phyloP scores from a whole-genome alignment of 192 early-diverging fungal genomes.

The Entomortierella beljakovae region DNA sequence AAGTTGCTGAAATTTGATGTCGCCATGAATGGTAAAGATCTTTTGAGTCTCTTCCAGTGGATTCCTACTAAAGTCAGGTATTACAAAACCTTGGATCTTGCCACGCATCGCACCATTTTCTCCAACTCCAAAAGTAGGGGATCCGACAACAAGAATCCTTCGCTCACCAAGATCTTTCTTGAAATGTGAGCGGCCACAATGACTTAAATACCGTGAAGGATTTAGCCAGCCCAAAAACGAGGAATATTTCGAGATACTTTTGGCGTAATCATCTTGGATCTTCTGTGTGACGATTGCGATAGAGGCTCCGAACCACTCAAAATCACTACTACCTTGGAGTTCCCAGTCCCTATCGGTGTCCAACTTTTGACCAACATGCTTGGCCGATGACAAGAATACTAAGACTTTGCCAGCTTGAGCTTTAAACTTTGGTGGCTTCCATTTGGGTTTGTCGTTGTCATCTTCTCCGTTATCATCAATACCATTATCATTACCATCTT shows the following conservation, averaged over 20 bases:
- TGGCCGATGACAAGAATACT: constrained; percentile 18
- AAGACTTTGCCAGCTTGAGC: constrained; percentile 34
- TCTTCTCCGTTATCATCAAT: background rate
- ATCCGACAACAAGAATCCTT: constrained; percentile 37
- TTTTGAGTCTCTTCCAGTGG: background rate
- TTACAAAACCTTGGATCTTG: constrained; percentile 63
- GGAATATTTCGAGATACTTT: background rate
- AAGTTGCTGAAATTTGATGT: constrained; percentile 52
- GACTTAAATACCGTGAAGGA: background rate
- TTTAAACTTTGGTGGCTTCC: background rate
- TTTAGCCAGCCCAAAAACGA: constrained; percentile 1
- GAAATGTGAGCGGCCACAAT: background rate
- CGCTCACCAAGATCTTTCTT: background rate
- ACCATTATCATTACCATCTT: background rate
- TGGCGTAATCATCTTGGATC: background rate
- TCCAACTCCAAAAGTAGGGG: constrained; percentile 33
- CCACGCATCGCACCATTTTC: constrained; percentile 55
- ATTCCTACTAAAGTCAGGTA: constrained; percentile 1
- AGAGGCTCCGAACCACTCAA: constrained; percentile 43
- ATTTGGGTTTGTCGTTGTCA: background rate
- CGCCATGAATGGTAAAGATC: constrained; percentile 49
- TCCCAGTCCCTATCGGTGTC: constrained; percentile 48
- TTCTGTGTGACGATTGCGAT: constrained; percentile 10
- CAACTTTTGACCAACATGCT: constrained; percentile 17
- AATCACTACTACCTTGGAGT: constrained; percentile 17